Base-by-base conservation (phyloP, 345 rosid genomes). In the Raphanus sativus region DNA sequence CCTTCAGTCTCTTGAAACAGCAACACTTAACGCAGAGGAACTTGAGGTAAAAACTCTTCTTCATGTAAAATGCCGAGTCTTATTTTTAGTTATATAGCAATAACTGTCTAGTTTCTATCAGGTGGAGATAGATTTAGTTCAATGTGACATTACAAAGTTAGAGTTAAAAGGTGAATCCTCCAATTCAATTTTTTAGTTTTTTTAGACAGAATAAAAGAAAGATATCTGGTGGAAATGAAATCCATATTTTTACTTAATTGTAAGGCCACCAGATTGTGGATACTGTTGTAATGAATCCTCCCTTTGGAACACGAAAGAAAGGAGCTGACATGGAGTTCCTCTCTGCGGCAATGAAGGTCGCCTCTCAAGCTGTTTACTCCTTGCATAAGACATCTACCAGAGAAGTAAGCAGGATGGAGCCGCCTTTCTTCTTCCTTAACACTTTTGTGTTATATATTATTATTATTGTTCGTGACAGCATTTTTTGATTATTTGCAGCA, bases 371-470 rank as follows among this genome's bases (percentile, higher is more conserved):
- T 5, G 98, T 92, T 76, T 95, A 95, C 86, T 95, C 99, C 21
- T 86, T 95, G 92, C 99, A 95, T 78, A 95, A 95, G 81, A 90
- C 98, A 59, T 90, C 99, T 25, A 95, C 99, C 16, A 92, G 99
- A 87, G 99, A 95, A 42, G 98, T 92, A 82, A 86, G 83, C 71
- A 26, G 21, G 40, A 16, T 40, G 17, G 15, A 50, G 55, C 55
- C 21, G 17, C 55, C 21, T 12, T 45, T 25, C 16, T 56, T 33
- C 48, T 38, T 21, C 21, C 21, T 21, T 21, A 21, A 21, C 21
- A 21, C 21, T 21, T 21, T 21, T 21, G 21, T 21, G 21, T 21
- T 21, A 21, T 21, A 21, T 21, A 21, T 21, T 21, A 21, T 21
- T 21, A 21, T 21, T 21, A 21, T 21, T 21, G 21, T 38, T 38